A percentile compares a stretch with the other conserved stretches of the same genome.
Evolutionary conservation across 768 basidiomycete species (phyloP).

Genomic region (Ramaria sp.): DNA sequence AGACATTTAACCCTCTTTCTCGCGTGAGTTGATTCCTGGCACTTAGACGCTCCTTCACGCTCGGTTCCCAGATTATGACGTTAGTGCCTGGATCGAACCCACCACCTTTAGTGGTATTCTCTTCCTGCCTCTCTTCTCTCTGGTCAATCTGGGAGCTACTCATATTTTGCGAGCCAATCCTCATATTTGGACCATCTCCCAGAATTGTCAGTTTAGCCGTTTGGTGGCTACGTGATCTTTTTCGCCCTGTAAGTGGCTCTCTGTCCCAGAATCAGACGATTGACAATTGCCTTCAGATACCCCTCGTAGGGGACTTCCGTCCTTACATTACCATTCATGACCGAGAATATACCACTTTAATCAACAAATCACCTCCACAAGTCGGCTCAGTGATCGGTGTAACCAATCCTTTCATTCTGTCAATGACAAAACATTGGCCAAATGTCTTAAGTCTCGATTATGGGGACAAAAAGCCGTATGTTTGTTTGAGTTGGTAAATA

Average conservation of each 20-base stretch:
- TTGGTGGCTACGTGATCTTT: slow-evolving; percentile 84
- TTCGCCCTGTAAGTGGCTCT: slow-evolving; percentile 55
- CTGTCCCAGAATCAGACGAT: background rate
- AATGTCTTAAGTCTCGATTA: slow-evolving; percentile 66
- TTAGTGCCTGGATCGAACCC: slow-evolving; percentile 51
- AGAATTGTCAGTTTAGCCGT: slow-evolving; percentile 77
- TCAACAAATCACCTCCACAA: slow-evolving; percentile 75
- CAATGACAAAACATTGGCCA: slow-evolving; percentile 75
- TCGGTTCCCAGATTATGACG: slow-evolving; percentile 46
- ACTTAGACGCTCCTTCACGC: background rate
- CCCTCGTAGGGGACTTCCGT: slow-evolving; percentile 72
- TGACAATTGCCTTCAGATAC: slow-evolving; percentile 43
- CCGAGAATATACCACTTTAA: slow-evolving; percentile 59
- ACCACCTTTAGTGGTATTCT: slow-evolving; percentile 46
- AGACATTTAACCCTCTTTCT: slow-evolving; percentile 38
- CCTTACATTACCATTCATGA: slow-evolving; percentile 98
- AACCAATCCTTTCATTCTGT: slow-evolving; percentile 82
- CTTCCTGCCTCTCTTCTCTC: slow-evolving; percentile 21
- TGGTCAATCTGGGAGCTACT: slow-evolving; percentile 79
- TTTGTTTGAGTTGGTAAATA: too few species aligned
- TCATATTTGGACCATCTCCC: slow-evolving; percentile 73
- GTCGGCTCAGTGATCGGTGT: slow-evolving; percentile 70
- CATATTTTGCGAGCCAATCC: slow-evolving; percentile 78
- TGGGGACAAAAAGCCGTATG: slow-evolving; percentile 14
- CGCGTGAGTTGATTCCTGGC: slow-evolving; percentile 30